Conservation (phyloP, 371 early-diverging fungal species). For the Capillidium rhysosporum region DNA sequence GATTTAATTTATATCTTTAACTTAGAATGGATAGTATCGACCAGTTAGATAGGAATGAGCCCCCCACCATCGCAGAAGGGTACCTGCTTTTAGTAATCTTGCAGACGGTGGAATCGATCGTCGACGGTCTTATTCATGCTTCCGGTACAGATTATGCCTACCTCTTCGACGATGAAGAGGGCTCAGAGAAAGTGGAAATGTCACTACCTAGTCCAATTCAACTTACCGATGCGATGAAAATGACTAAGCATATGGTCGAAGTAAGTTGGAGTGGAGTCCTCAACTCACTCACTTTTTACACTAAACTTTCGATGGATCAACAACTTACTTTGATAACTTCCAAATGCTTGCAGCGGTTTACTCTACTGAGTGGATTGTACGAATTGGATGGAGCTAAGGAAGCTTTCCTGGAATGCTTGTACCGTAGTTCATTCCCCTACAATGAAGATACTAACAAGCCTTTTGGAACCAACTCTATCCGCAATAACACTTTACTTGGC, state of each 20-base stretch:
- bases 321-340: constrained; percentile 55
- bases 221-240: not conserved
- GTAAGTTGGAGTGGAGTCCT: constrained; percentile 68
- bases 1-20: not conserved
- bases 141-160: too few species aligned
- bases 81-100: constrained; percentile 67
- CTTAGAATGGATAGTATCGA: constrained; percentile 30
- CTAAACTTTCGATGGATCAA: constrained; percentile 63
- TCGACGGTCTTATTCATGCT: constrained; percentile 30
- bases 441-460: constrained; percentile 10
- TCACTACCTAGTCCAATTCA: too few species aligned
- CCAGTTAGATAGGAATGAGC: constrained; percentile 81
- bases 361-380: constrained; percentile 65
- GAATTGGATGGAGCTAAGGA: constrained; percentile 60
- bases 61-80: constrained; percentile 68
- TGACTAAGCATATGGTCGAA: constrained; percentile 37
- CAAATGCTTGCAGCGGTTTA: constrained; percentile 52
- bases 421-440: constrained; percentile 49
- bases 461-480: not conserved
- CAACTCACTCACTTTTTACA: constrained; percentile 52
- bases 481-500: not conserved
- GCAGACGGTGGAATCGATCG: constrained; percentile 37
- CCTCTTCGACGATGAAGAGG: too few species aligned
- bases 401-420: constrained; percentile 64
- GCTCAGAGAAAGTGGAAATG: too few species aligned